A percentile compares a stretch with the other conserved stretches of the same genome.
These are phyloP conservation scores for Pythium pyrilobum DNA, from an alignment of 352 stramenopile genomes.

Conservation along the genomic window DNA sequence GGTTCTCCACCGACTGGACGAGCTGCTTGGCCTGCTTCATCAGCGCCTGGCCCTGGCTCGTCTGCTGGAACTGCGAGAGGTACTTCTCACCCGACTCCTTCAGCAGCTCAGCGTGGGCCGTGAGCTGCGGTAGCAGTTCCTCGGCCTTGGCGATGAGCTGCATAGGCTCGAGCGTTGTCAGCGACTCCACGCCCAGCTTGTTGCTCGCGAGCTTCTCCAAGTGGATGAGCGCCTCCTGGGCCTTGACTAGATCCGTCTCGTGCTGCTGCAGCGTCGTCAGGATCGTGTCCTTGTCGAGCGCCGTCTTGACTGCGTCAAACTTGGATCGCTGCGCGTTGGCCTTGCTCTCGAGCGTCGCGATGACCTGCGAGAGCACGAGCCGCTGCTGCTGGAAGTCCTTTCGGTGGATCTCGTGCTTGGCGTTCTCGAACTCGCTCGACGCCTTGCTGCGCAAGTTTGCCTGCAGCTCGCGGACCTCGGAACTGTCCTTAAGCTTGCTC, in stretches of 20 bases:
- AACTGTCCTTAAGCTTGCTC: slow-evolving; percentile 54
- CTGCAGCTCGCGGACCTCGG: slow-evolving; percentile 47
- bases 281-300: slow-evolving; percentile 35
- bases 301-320: slow-evolving; percentile 33
- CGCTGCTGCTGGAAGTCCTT: slow-evolving; percentile 27
- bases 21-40: slow-evolving; percentile 66
- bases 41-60: slow-evolving; percentile 52
- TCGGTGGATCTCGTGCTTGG: slow-evolving; percentile 28
- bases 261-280: slow-evolving; percentile 50
- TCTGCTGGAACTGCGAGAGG: slow-evolving; percentile 64
- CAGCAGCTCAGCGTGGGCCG: slow-evolving; percentile 38
- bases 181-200: slow-evolving; percentile 52
- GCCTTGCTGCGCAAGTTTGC: slow-evolving; percentile 40
- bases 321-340: slow-evolving; percentile 37
- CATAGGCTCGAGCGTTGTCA: slow-evolving; percentile 49
- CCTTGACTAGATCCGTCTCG: slow-evolving; percentile 50
- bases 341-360: slow-evolving; percentile 52
- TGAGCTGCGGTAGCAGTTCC: slow-evolving; percentile 53
- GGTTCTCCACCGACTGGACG: slow-evolving; percentile 71
- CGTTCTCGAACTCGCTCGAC: slow-evolving; percentile 31
- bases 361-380: slow-evolving; percentile 58
- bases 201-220: slow-evolving; percentile 56
- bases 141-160: slow-evolving; percentile 58
- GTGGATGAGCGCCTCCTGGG: slow-evolving; percentile 45
- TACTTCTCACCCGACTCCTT: slow-evolving; percentile 70